These are phyloP conservation scores for Mycena amicta DNA, from an alignment of 768 basidiomycete genomes.

Conservation along the genomic window DNA sequence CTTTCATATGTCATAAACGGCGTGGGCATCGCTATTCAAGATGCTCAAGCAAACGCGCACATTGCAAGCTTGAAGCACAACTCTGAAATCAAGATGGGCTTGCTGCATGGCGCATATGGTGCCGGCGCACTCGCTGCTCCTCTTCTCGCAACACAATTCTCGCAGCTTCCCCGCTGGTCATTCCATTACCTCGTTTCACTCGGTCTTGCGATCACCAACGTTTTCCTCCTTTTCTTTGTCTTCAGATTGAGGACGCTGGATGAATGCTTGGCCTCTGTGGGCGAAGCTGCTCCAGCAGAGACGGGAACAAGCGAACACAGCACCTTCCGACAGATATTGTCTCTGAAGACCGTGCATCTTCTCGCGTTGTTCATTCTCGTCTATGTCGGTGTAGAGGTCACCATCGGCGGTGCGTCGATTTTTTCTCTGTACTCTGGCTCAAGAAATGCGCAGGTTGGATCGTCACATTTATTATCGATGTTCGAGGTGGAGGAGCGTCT, in stretches of 20 bases:
- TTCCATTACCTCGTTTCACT: slow-evolving; percentile 64
- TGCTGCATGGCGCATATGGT: slow-evolving; percentile 55
- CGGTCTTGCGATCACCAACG: slow-evolving; percentile 49
- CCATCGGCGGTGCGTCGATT: slow-evolving; percentile 46
- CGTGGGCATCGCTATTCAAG: slow-evolving; percentile 51
- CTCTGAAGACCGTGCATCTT: slow-evolving; percentile 44
- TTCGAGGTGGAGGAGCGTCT: slow-evolving; percentile 47
- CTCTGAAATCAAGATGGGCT: slow-evolving; percentile 50
- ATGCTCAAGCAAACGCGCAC: slow-evolving; percentile 57
- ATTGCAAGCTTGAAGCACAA: slow-evolving; percentile 50
- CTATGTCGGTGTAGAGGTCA: slow-evolving; percentile 73
- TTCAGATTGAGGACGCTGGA: slow-evolving; percentile 33
- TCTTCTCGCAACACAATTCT: slow-evolving; percentile 67
- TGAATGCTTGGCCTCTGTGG: slow-evolving; percentile 28
- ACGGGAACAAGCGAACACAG: slow-evolving; percentile 24
- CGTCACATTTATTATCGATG: slow-evolving; percentile 56
- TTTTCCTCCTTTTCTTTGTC: slow-evolving; percentile 23
- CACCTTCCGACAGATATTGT: slow-evolving; percentile 50
- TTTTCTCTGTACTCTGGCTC: no score
- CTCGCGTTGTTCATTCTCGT: slow-evolving; percentile 66
- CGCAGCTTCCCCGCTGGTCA: slow-evolving; percentile 53
- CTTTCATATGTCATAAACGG: slow-evolving; percentile 49
- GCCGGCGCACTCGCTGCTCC: slow-evolving; percentile 59
- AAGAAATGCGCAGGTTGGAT: no score
- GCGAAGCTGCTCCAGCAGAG: slow-evolving; percentile 33